Evolutionary conservation across 352 stramenopile species (phyloP).

Genomic region (Pythium aphanidermatum): DNA sequence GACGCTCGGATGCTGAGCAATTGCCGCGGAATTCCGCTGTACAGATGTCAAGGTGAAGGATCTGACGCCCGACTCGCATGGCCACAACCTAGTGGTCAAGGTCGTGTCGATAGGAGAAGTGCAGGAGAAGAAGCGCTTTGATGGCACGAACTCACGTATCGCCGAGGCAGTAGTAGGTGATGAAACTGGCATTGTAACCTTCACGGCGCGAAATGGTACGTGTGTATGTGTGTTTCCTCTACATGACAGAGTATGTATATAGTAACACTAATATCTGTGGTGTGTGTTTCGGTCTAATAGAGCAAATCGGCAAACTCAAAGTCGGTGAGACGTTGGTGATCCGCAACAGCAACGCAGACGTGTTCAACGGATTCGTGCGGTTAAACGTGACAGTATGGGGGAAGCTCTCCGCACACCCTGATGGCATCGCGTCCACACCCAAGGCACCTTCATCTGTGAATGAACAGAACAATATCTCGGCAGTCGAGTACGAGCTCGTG

Average conservation of each 20-base stretch:
- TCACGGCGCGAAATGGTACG: constrained; percentile 74
- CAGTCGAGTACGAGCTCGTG: constrained; percentile 81
- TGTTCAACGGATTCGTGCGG: constrained; percentile 83
- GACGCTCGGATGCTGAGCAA: not conserved
- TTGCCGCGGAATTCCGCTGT: not conserved
- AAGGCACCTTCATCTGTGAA: constrained; percentile 37
- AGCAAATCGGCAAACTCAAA: constrained; percentile 69
- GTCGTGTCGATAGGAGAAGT: constrained; percentile 53
- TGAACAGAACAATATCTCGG: constrained; percentile 67
- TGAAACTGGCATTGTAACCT: constrained; percentile 77
- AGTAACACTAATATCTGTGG: constrained; percentile 6
- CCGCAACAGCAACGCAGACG: constrained; percentile 77
- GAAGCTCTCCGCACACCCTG: constrained; percentile 65
- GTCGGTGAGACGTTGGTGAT: constrained; percentile 54
- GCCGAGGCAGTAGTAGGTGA: constrained; percentile 73
- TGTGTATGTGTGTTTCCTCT: too few relatives aligned
- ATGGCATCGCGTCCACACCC: constrained; percentile 69
- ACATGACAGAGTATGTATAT: too few relatives aligned
- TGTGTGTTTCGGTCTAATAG: constrained; percentile 21
- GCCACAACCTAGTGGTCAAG: constrained; percentile 75
- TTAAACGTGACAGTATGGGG: constrained; percentile 85
- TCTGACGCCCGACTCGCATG: constrained; percentile 60
- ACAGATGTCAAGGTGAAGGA: constrained; percentile 78
- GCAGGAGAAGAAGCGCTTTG: constrained; percentile 67
- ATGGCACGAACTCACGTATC: constrained; percentile 59